These are phyloP conservation scores for Polygonum aviculare DNA, from an alignment of 148 eudicot genomes.

Conservation along the genomic window DNA sequence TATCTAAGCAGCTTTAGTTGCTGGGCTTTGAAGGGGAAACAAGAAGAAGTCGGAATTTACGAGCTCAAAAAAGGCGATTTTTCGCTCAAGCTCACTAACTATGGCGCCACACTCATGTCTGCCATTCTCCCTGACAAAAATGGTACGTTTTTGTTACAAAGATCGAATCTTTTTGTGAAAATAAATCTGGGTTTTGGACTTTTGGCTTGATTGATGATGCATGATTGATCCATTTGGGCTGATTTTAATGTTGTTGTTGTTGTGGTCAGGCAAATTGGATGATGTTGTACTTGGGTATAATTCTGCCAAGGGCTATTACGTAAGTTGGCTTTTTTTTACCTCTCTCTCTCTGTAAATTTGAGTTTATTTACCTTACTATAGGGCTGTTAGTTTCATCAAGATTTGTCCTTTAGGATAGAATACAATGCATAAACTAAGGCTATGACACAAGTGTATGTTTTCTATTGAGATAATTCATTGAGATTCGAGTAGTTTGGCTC, in stretches of 20 bases:
- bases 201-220: not conserved
- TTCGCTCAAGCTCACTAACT: slow-evolving; percentile 48
- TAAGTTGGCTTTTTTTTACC: not conserved
- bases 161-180: too few species aligned
- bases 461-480: not conserved
- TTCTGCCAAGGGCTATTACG: not conserved
- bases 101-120: slow-evolving; percentile 52
- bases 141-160: slow-evolving; percentile 21
- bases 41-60: slow-evolving; percentile 28
- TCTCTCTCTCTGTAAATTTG: not conserved
- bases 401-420: not conserved
- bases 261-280: slow-evolving; percentile 5
- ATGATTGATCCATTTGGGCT: not conserved
- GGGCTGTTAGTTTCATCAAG: too few species aligned
- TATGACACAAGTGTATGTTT: not conserved
- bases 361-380: not conserved
- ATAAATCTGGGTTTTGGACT: not conserved
- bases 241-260: not conserved
- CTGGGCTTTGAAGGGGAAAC: not conserved
- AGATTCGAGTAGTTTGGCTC: not conserved
- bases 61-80: slow-evolving; percentile 46
- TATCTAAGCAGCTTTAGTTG: not conserved
- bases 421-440: not conserved
- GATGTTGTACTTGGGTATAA: slow-evolving; percentile 4
- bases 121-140: slow-evolving; percentile 48